These are phyloP conservation scores for Coffea eugenioides DNA, from an alignment of 257 asterid species.

Conservation along the genomic window DNA sequence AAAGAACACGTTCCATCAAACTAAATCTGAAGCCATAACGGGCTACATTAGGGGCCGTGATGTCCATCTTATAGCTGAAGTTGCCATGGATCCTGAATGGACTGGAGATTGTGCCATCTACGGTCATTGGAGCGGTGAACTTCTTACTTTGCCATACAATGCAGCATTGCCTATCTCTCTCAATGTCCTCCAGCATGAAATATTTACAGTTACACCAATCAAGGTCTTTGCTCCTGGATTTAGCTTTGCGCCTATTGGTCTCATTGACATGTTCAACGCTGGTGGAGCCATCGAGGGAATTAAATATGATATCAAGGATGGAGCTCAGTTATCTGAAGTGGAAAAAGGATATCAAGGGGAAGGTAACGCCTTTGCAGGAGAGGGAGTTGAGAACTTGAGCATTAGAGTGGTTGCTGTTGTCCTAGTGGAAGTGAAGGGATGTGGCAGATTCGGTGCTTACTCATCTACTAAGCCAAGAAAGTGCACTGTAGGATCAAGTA, in stretches of 20 bases:
- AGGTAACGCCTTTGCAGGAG: constrained; percentile 19
- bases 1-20: constrained; percentile 73
- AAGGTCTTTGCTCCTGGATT: constrained; percentile 43
- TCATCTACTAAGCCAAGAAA: constrained; percentile 56
- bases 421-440: constrained; percentile 56
- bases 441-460: constrained; percentile 76
- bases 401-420: constrained; percentile 42
- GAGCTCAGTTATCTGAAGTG: constrained; percentile 30
- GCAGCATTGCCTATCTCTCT: constrained; percentile 70
- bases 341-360: constrained; percentile 27
- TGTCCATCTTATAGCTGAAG: constrained; percentile 63
- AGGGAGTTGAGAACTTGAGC: constrained; percentile 34
- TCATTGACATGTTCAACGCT: constrained; percentile 72
- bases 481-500: constrained; percentile 37
- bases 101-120: constrained; percentile 59
- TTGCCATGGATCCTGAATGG: constrained; percentile 57
- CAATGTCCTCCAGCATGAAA: constrained; percentile 78
- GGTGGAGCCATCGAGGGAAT: constrained; percentile 78
- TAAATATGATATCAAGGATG: constrained; percentile 39
- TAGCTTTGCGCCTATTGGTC: constrained; percentile 71
- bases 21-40: constrained; percentile 51
- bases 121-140: constrained; percentile 38
- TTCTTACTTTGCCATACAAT: constrained; percentile 44
- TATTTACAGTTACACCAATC: constrained; percentile 65
- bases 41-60: constrained; percentile 68